phyloP scores from a whole-genome alignment of 106 monocot species.

The Cymbidium sinense region DNA sequence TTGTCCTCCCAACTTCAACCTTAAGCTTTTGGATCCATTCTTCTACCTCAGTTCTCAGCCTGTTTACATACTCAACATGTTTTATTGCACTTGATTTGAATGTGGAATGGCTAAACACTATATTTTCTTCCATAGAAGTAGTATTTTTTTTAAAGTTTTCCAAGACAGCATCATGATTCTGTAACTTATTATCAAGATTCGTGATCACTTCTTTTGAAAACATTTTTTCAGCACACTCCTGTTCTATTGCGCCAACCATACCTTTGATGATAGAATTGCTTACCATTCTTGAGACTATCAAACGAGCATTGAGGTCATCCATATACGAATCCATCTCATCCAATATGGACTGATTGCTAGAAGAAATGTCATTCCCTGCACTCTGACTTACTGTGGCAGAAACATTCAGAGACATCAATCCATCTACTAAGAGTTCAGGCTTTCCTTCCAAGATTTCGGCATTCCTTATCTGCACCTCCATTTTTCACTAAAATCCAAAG shows the following conservation, averaged over 20 bases:
- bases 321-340: constrained; percentile 57
- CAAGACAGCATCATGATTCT: constrained; percentile 15
- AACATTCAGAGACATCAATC: not conserved
- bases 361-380: not conserved
- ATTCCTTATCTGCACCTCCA: not conserved
- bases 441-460: not conserved
- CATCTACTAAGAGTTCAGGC: not conserved
- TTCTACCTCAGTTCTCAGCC: too few species aligned
- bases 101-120: too few species aligned
- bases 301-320: not conserved
- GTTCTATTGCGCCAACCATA: constrained; percentile 50
- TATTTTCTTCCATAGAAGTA: too few species aligned
- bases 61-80: too few species aligned
- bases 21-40: too few species aligned
- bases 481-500: not conserved
- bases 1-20: too few species aligned
- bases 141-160: too few species aligned
- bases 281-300: constrained; percentile 68
- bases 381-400: not conserved
- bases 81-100: too few species aligned
- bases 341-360: constrained; percentile 20
- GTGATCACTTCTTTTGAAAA: constrained; percentile 37
- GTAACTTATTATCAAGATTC: constrained; percentile 26
- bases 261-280: constrained; percentile 63
- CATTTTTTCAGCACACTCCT: constrained; percentile 48